Conservation (phyloP, 73 alveolate species). For the Halteria grandinella region DNA sequence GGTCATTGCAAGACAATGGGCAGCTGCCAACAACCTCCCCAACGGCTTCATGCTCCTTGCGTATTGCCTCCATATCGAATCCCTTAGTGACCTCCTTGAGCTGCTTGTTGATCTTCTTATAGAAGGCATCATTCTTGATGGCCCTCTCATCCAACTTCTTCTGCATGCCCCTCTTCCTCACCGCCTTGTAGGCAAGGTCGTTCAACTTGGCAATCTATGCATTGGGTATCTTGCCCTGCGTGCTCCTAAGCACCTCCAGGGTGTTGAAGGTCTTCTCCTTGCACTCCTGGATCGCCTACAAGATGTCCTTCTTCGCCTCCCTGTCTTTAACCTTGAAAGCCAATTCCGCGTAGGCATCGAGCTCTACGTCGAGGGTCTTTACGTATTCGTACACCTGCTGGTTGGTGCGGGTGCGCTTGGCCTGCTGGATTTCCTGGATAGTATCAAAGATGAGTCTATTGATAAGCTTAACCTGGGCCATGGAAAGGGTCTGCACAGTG, state of each 20-base stretch:
- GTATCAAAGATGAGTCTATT: slow-evolving; percentile 40
- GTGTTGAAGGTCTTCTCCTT: slow-evolving; percentile 37
- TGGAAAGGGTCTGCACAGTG: slow-evolving; percentile 7
- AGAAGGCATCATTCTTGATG: slow-evolving; percentile 52
- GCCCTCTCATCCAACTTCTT: slow-evolving; percentile 72
- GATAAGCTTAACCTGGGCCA: slow-evolving; percentile 25
- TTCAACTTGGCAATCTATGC: slow-evolving; percentile 57
- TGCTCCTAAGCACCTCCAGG: slow-evolving; percentile 41
- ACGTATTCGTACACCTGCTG: slow-evolving; percentile 38
- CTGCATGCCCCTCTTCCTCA: slow-evolving; percentile 60
- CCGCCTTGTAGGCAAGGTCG: slow-evolving; percentile 64
- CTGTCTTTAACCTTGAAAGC: slow-evolving; percentile 54
- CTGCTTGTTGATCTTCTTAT: slow-evolving; percentile 36
- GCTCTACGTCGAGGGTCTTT: slow-evolving; percentile 6
- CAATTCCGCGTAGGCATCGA: slow-evolving; percentile 34
- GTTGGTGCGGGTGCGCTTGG: not conserved
- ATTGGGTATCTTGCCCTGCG: slow-evolving; percentile 16
- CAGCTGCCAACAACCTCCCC: slow-evolving; percentile 51
- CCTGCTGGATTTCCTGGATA: slow-evolving; percentile 17
- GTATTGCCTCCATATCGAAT: slow-evolving; percentile 15
- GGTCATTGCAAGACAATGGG: slow-evolving; percentile 53
- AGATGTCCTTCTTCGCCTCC: slow-evolving; percentile 19
- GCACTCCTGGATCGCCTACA: slow-evolving; percentile 44
- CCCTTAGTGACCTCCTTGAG: slow-evolving; percentile 18
- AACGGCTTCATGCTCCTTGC: slow-evolving; percentile 33